phyloP scores from a whole-genome alignment of 1,284 basidiomycete species.

The Apiotrichum gamsii region DNA sequence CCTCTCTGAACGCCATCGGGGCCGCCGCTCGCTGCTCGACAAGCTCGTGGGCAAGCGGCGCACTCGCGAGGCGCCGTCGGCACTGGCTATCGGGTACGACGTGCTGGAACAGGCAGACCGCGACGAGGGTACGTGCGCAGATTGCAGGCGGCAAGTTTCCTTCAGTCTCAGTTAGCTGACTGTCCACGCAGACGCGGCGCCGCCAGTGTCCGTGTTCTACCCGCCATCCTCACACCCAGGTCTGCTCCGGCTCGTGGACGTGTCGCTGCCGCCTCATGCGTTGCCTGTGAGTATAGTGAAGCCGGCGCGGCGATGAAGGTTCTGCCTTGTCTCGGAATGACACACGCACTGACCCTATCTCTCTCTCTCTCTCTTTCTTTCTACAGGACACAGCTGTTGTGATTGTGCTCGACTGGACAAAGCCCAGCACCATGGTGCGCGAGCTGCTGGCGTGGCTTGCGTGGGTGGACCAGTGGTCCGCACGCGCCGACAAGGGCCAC shows the following conservation, averaged over 20 bases:
- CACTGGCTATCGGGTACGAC: constrained; percentile 80
- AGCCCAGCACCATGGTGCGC: constrained; percentile 73
- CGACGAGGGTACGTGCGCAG: constrained; percentile 67
- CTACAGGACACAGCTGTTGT: constrained; percentile 69
- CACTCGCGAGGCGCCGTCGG: constrained; percentile 31
- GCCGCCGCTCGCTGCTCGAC: constrained; percentile 18
- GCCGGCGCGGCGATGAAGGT: too few species aligned
- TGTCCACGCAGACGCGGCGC: constrained; percentile 61
- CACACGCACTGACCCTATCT: too few species aligned
- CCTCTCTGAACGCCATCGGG: constrained; percentile 56
- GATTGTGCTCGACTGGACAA: constrained; percentile 92
- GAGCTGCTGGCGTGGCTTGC: constrained; percentile 78
- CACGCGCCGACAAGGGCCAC: constrained; percentile 10
- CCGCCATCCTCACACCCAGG: constrained; percentile 71
- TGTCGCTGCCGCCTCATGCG: constrained; percentile 63
- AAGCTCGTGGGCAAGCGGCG: constrained; percentile 12
- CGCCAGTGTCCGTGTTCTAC: constrained; percentile 79
- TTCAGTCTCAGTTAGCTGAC: neutral
- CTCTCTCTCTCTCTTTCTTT: neutral
- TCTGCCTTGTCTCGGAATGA: neutral
- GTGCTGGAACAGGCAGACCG: constrained; percentile 81
- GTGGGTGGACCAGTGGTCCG: constrained; percentile 74
- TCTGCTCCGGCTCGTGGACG: constrained; percentile 70
- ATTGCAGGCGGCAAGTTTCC: neutral
- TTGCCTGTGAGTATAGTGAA: constrained; percentile 36